phyloP scores from a whole-genome alignment of 2,329 filamentous ascomycete genomes.

The Aspergillus proliferans region DNA sequence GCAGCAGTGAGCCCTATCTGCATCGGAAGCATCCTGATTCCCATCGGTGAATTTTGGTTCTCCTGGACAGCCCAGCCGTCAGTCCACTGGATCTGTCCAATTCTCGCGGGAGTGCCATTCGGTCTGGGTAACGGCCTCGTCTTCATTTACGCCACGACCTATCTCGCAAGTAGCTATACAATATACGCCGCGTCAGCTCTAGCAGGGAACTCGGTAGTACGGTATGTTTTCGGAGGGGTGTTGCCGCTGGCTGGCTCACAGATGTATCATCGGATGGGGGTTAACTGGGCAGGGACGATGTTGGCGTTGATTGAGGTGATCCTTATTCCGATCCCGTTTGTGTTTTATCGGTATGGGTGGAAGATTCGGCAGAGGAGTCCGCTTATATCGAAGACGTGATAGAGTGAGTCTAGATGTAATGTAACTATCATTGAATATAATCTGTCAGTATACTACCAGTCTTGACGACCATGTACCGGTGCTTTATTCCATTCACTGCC shows the following conservation, averaged over 20 bases:
- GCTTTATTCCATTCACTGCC: too few relatives aligned
- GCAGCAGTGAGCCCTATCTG: slow-evolving; percentile 68
- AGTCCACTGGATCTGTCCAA: slow-evolving; percentile 66
- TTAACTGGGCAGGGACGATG: not conserved
- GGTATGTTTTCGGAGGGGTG: not conserved
- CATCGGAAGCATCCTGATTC: slow-evolving; percentile 62
- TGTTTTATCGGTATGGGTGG: not conserved
- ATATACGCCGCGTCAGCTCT: not conserved
- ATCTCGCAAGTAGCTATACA: not conserved
- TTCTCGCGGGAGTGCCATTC: not conserved
- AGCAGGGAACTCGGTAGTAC: not conserved
- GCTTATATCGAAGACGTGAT: not conserved
- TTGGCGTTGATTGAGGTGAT: not conserved
- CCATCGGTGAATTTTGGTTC: slow-evolving; percentile 70
- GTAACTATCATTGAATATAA: too few relatives aligned
- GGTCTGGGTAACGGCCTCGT: not conserved
- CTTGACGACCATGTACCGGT: too few relatives aligned
- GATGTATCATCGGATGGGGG: not conserved
- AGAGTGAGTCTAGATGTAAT: too few relatives aligned
- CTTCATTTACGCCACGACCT: not conserved
- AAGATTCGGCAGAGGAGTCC: not conserved
- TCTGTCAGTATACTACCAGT: too few relatives aligned
- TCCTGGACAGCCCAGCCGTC: slow-evolving; percentile 67
- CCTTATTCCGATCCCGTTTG: not conserved
- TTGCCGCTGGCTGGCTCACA: not conserved